phyloP scores from a whole-genome alignment of 2,329 filamentous ascomycete genomes.

The Gaeumannomyces tritici region DNA sequence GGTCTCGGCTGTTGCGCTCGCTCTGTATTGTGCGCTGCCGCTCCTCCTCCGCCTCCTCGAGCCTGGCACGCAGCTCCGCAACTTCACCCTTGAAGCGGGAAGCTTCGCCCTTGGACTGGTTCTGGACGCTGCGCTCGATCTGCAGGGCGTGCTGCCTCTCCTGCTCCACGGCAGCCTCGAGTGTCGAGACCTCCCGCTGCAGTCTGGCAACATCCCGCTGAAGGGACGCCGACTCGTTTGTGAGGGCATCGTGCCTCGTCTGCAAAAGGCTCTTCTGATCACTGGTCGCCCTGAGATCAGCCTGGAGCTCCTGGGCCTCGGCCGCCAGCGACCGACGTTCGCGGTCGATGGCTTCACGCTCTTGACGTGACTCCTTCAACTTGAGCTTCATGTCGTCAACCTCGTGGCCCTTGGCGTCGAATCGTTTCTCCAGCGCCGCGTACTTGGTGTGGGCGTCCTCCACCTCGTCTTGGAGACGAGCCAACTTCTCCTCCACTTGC shows the following conservation, averaged over 20 bases:
- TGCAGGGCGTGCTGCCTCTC: slow-evolving; percentile 50
- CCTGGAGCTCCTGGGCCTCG: slow-evolving; percentile 45
- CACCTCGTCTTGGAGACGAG: slow-evolving; percentile 57
- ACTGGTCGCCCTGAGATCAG: slow-evolving; percentile 43
- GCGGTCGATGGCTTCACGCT: slow-evolving; percentile 28
- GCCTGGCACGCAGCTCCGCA: slow-evolving; percentile 33
- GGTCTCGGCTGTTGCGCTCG: slow-evolving; percentile 15
- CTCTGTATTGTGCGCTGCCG: slow-evolving; percentile 15
- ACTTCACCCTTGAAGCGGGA: slow-evolving; percentile 31
- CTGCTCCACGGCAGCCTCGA: slow-evolving; percentile 37
- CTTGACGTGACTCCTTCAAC: slow-evolving; percentile 32
- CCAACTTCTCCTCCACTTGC: slow-evolving; percentile 63
- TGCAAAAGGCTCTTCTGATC: slow-evolving; percentile 64
- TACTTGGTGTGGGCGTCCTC: slow-evolving; percentile 40
- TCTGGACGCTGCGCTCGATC: slow-evolving; percentile 49
- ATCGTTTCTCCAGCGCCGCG: slow-evolving; percentile 41
- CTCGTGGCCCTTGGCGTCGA: slow-evolving; percentile 34
- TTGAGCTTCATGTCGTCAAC: slow-evolving; percentile 32
- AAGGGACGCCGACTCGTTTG: slow-evolving; percentile 55
- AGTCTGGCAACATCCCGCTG: slow-evolving; percentile 51
- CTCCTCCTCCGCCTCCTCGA: slow-evolving; percentile 26
- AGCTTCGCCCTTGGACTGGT: slow-evolving; percentile 43
- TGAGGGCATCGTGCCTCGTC: slow-evolving; percentile 57
- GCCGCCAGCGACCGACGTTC: slow-evolving; percentile 29
- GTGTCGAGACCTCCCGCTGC: slow-evolving; percentile 33